A percentile compares a stretch with the other conserved stretches of the same genome.
Evolutionary conservation across 805 yeast species (phyloP).

Genomic region (Komagataella phaffii): DNA sequence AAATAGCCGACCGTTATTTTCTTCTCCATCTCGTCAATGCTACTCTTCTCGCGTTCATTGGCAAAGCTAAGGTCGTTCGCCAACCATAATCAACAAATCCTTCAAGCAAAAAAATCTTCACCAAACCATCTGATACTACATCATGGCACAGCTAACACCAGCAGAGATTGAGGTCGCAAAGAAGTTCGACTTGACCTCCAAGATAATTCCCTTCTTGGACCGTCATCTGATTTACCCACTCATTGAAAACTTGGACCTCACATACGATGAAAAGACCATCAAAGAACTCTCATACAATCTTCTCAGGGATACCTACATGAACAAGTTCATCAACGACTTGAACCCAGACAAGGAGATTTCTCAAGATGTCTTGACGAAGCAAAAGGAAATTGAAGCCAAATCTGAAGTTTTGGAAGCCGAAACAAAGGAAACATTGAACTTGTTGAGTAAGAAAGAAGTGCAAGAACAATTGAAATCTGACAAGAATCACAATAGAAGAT

Average conservation of each 20-base stretch:
- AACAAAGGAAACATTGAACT: conserved; percentile 30
- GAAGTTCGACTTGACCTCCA: conserved; percentile 38
- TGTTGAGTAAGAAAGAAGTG: conserved; percentile 34
- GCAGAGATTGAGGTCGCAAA: conserved; percentile 28
- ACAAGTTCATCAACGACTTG: conserved; percentile 30
- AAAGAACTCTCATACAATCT: conserved; percentile 35
- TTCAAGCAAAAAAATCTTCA: background rate
- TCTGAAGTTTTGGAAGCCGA: conserved; percentile 23
- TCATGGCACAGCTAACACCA: conserved; percentile 9
- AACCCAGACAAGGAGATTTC: conserved; percentile 27
- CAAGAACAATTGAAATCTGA: conserved; percentile 40
- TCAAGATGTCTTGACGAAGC: conserved; percentile 24
- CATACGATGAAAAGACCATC: conserved; percentile 31
- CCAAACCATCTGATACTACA: background rate
- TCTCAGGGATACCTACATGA: conserved; percentile 45
- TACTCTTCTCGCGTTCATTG: background rate
- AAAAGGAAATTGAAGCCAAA: conserved; percentile 24
- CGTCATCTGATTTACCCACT: conserved; percentile 45
- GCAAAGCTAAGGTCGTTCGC: background rate
- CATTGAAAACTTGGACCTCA: conserved; percentile 29
- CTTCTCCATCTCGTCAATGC: background rate
- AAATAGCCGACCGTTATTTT: background rate
- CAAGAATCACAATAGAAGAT: conserved; percentile 36
- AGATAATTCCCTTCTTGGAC: conserved; percentile 45
- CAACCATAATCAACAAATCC: background rate